phyloP scores from a whole-genome alignment of 2,329 filamentous ascomycete species.

The Aureobasidium uvarum region DNA sequence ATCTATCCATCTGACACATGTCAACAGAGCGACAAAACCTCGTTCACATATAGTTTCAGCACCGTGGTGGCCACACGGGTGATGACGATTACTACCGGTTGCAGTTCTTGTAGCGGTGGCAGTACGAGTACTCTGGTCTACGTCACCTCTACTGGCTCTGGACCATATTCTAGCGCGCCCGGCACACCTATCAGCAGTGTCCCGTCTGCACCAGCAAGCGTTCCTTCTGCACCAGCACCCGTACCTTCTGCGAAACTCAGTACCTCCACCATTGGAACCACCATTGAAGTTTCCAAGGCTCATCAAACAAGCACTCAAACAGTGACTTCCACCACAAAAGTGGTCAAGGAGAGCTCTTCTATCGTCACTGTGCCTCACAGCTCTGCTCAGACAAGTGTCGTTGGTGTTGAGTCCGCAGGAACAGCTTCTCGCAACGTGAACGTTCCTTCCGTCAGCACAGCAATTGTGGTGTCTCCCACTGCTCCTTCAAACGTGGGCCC shows the following conservation, averaged over 20 bases:
- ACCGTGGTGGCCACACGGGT: slow-evolving; percentile 11
- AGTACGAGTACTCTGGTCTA: not conserved
- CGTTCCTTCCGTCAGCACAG: slow-evolving; percentile 11
- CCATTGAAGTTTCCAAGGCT: not conserved
- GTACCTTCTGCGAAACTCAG: not conserved
- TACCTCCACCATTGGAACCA: not conserved
- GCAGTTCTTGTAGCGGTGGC: slow-evolving; percentile 1
- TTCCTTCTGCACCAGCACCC: not conserved
- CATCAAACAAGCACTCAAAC: not conserved
- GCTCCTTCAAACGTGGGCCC: not conserved
- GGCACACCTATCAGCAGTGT: not conserved
- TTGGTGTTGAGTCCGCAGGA: not conserved
- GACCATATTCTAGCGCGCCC: not conserved
- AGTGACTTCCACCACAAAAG: not conserved
- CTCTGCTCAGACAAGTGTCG: not conserved
- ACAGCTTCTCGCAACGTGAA: slow-evolving; percentile 10
- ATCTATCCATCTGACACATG: not conserved
- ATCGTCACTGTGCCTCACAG: not conserved
- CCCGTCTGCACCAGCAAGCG: not conserved
- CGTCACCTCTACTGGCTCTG: slow-evolving; percentile 13
- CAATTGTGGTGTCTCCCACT: not conserved
- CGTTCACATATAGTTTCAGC: not conserved
- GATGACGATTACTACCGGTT: not conserved
- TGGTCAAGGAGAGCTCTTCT: not conserved
- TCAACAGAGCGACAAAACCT: slow-evolving; percentile 4